Evolutionary conservation across 805 yeast genomes (phyloP).

Genomic region (Starmerella sp.): DNA sequence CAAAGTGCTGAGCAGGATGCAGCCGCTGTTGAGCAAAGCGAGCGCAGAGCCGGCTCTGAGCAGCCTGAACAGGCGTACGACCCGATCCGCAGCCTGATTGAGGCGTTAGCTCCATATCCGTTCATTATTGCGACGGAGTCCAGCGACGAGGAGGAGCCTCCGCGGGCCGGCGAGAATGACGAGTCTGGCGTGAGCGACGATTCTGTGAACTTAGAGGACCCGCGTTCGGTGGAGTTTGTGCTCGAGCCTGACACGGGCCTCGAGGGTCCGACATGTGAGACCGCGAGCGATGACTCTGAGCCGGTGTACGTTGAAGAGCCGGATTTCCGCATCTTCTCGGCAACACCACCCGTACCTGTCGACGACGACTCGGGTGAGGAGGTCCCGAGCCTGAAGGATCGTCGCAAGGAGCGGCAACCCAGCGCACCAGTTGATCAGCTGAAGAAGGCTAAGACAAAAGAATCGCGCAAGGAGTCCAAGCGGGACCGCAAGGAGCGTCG

Average conservation of each 20-base stretch:
- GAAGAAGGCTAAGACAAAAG: constrained; percentile 6
- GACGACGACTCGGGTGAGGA: neutral
- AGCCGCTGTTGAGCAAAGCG: too few species aligned
- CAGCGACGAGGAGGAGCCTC: constrained; percentile 12
- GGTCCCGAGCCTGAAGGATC: constrained; percentile 1
- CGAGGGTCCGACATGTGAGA: constrained; percentile 15
- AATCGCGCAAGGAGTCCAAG: neutral
- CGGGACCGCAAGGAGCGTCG: neutral
- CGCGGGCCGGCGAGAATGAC: neutral
- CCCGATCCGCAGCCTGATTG: constrained; percentile 11
- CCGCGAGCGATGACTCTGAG: constrained; percentile 13
- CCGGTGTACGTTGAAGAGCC: constrained; percentile 5
- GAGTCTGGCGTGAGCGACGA: neutral
- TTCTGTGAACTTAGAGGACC: neutral
- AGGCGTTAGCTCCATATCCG: constrained; percentile 14
- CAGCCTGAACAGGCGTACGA: neutral
- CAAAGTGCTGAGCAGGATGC: neutral
- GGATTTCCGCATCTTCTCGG: constrained; percentile 1
- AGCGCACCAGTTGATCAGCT: neutral
- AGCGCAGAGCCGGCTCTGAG: too few species aligned
- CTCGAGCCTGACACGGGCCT: neutral
- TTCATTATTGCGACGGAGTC: constrained; percentile 10
- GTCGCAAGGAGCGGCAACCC: constrained; percentile 9
- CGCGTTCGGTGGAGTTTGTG: neutral
- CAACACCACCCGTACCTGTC: neutral